A percentile compares a stretch with the other conserved stretches of the same genome.
Conservation (phyloP, 1,284 basidiomycete genomes). For the Coniferiporia weirii region DNA sequence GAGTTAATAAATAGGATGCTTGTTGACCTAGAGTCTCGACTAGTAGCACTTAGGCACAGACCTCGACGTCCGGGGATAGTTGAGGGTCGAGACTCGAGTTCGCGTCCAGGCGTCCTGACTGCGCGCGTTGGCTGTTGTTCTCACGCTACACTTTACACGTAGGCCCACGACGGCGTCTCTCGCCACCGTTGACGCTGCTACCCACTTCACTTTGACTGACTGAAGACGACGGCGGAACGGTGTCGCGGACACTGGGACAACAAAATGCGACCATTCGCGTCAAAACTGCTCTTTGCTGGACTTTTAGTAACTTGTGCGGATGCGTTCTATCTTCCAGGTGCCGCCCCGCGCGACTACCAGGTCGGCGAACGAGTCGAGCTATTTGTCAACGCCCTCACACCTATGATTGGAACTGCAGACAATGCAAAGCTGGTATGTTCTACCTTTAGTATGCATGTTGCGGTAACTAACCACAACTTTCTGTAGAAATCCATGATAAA, state of each 20-base stretch:
- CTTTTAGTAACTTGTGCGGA: constrained; percentile 25
- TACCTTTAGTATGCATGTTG: constrained; percentile 9
- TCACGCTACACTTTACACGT: too few relatives aligned
- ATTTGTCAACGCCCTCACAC: constrained; percentile 83
- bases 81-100: too few relatives aligned
- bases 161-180: too few relatives aligned
- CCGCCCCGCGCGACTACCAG: constrained; percentile 77
- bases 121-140: too few relatives aligned
- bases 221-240: not conserved
- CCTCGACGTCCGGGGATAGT: too few relatives aligned
- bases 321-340: constrained; percentile 69
- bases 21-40: too few relatives aligned
- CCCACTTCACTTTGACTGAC: too few relatives aligned
- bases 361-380: constrained; percentile 62
- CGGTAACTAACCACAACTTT: constrained; percentile 7
- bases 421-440: constrained; percentile 73
- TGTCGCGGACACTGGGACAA: not conserved
- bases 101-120: too few relatives aligned
- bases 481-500: constrained; percentile 77
- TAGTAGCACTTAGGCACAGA: too few relatives aligned
- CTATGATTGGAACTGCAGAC: constrained; percentile 66
- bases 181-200: too few relatives aligned
- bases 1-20: too few relatives aligned
- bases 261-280: constrained; percentile 7
- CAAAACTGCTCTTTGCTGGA: constrained; percentile 21